Evolutionary conservation across 2,329 filamentous ascomycete genomes (phyloP).

Genomic region (Fusarium anthophilum): DNA sequence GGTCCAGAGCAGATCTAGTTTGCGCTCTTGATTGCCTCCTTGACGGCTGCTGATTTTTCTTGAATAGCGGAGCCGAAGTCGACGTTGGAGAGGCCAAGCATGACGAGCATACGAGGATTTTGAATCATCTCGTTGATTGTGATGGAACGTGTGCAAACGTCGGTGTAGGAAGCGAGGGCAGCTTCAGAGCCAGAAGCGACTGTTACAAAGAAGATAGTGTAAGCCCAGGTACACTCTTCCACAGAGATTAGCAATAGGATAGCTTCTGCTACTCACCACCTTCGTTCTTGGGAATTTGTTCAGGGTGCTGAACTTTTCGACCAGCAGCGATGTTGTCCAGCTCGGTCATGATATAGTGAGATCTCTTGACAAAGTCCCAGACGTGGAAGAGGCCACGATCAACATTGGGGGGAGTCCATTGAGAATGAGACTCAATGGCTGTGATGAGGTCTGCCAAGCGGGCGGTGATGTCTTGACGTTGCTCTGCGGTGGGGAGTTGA

Average conservation of each 20-base stretch:
- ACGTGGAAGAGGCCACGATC: conserved; percentile 49
- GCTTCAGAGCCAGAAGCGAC: conserved; percentile 33
- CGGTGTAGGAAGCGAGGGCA: conserved; percentile 41
- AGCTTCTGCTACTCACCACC: conserved; percentile 40
- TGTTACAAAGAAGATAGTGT: conserved; percentile 1
- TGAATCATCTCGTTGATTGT: conserved; percentile 48
- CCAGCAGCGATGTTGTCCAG: conserved; percentile 52
- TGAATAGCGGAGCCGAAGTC: conserved; percentile 45
- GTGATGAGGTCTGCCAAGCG: conserved; percentile 42
- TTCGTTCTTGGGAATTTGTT: conserved; percentile 47
- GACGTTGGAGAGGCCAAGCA: conserved; percentile 46
- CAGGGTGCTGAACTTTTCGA: conserved; percentile 45
- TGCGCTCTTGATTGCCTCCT: conserved; percentile 25
- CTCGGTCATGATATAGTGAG: conserved; percentile 54
- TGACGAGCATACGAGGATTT: conserved; percentile 43
- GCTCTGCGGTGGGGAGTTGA: conserved; percentile 37
- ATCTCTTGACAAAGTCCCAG: conserved; percentile 55
- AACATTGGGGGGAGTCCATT: conserved; percentile 40
- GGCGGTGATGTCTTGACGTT: conserved; percentile 40
- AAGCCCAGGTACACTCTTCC: background rate
- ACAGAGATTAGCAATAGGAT: background rate
- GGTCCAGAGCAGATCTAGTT: background rate
- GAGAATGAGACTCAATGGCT: conserved; percentile 44
- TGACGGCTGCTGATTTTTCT: conserved; percentile 41
- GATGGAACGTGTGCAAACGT: conserved; percentile 45